phyloP scores from a whole-genome alignment of 306 rosid species.

The Lotus japonicus region DNA sequence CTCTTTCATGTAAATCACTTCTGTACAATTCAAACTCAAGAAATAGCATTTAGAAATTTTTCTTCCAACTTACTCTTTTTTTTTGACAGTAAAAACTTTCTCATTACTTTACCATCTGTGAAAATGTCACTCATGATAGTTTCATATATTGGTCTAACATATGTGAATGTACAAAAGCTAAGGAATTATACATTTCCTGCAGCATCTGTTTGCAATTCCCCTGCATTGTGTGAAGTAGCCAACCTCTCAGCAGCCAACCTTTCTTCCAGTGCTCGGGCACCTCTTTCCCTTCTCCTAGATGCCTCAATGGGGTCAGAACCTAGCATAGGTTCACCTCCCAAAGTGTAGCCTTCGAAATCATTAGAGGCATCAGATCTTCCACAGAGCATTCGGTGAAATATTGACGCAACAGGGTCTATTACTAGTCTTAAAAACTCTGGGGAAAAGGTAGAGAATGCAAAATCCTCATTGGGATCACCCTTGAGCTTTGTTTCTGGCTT shows the following conservation, averaged over 20 bases:
- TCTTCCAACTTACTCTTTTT: no score
- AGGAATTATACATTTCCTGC: conserved; percentile 47
- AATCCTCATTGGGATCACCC: conserved; percentile 96
- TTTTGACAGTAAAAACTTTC: no score
- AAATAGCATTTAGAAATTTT: no score
- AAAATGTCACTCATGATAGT: conserved; percentile 5
- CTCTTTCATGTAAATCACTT: no score
- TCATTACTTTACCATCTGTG: conserved; percentile 28
- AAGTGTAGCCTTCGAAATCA: conserved; percentile 37
- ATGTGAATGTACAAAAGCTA: conserved; percentile 21
- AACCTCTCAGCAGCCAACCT: conserved; percentile 79
- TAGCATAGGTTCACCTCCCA: conserved; percentile 60
- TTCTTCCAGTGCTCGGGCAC: conserved; percentile 94
- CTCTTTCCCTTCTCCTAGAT: conserved; percentile 92
- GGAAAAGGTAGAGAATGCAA: conserved; percentile 87
- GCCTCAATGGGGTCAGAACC: conserved; percentile 97
- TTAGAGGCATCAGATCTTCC: conserved; percentile 63
- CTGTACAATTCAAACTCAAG: no score
- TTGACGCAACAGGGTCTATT: conserved; percentile 75
- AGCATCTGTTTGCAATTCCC: conserved; percentile 48
- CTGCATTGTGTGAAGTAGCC: conserved; percentile 42
- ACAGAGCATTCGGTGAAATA: conserved; percentile 80
- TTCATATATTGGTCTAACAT: background rate
- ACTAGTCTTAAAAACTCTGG: conserved; percentile 82
- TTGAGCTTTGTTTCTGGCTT: conserved; percentile 75